Evolutionary conservation across 2,329 filamentous ascomycete genomes (phyloP).

Genomic region (Xylaria sp.): DNA sequence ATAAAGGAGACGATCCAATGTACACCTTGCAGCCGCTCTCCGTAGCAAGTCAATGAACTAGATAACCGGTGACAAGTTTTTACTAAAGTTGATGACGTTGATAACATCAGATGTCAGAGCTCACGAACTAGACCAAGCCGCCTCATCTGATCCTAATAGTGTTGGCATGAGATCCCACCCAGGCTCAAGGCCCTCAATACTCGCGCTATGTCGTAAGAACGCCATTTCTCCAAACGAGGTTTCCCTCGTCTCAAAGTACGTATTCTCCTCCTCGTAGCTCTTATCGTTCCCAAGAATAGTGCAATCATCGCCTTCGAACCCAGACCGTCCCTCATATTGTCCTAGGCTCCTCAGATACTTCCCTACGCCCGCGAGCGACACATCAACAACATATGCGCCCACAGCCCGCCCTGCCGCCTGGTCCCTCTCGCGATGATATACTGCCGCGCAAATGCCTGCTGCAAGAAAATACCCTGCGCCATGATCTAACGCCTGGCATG

Average conservation of each 20-base stretch:
- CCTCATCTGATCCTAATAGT: slow-evolving; percentile 52
- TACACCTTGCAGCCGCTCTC: neutral
- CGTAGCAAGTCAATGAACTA: no score
- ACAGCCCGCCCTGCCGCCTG: slow-evolving; percentile 36
- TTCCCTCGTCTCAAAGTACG: slow-evolving; percentile 50
- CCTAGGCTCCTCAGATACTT: slow-evolving; percentile 62
- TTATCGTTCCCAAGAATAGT: slow-evolving; percentile 8
- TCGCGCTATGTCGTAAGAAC: slow-evolving; percentile 55
- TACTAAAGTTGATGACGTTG: neutral
- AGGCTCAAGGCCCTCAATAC: slow-evolving; percentile 50
- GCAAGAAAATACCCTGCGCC: slow-evolving; percentile 61
- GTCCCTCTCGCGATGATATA: slow-evolving; percentile 52
- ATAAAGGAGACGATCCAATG: neutral
- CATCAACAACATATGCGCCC: slow-evolving; percentile 57
- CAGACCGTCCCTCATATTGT: slow-evolving; percentile 50
- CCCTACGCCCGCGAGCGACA: slow-evolving; percentile 61
- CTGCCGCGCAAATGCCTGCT: slow-evolving; percentile 55
- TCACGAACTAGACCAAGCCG: slow-evolving; percentile 44
- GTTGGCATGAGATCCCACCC: slow-evolving; percentile 60
- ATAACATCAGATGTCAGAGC: neutral
- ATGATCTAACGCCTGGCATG: slow-evolving; percentile 63
- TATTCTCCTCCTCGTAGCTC: slow-evolving; percentile 31
- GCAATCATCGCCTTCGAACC: slow-evolving; percentile 48
- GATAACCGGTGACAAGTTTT: no score
- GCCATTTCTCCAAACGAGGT: slow-evolving; percentile 54